Base-by-base conservation (phyloP, 805 yeast genomes). In the Ogataea neopini region DNA sequence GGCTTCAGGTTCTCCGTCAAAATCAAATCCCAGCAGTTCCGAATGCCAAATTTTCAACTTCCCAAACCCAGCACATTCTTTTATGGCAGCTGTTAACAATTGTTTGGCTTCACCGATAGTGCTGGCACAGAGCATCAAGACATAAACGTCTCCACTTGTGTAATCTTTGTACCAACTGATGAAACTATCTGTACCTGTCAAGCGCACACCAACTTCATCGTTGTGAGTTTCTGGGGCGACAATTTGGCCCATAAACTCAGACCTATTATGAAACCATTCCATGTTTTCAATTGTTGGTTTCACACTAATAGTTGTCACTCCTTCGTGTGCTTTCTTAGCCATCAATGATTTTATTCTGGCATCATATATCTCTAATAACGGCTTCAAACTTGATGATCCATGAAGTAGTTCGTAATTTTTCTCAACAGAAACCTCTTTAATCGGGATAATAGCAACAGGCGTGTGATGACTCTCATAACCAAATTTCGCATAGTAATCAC, bases 401-500 rank as follows among this genome's bases (percentile, higher is more conserved):
- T 15, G 17, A 3, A 39, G 25, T 18, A 39, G 9, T 4, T 39
- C 25, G 23, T 39, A 28, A 2, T 17, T 11, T 3, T 13, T 6
- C 3, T 47, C 43, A 7, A 15, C 19, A 4, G 34, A 30, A 6
- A 56, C 30, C 15, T 13, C 17, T 15, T 11, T 32, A 9, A 40
- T 15, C 11, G 55, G 53, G 25, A 58, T 45, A 9, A 49, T 42
- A 14, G 58, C 49, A 4, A 57, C 26, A 5, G 64, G 60, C 11
- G 58, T 56, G 36, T 51, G 52, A 30, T 47, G 45, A 32, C 56
- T 52, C 23, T 61, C 67, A 59, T 77, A 86, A 0, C 91, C 96
- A 53, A 84, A 79, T 52, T 72, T 69, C 30, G 72, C 68, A 63
- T 89, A 89, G 55, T 76, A 87, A 26, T 73, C 75, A 13, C 86